Percentiles rank a stretch among this genome's conserved stretches.
phyloP scores from a whole-genome alignment of 2,329 filamentous ascomycete genomes.

The Aspergillus flavus region DNA sequence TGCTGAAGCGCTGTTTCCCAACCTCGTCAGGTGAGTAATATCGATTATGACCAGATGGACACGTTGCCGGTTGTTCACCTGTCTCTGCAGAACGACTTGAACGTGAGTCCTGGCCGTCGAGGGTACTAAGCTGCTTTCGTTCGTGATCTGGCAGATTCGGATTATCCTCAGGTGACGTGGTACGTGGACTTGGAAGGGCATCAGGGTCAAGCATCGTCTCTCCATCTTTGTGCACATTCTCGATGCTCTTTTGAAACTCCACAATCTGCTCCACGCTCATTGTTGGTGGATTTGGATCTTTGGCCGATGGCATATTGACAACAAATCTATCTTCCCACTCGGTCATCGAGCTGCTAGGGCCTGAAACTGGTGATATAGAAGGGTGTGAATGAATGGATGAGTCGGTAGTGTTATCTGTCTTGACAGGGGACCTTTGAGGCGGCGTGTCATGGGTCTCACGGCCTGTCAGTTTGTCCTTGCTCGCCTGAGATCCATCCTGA shows the following conservation, averaged over 20 bases:
- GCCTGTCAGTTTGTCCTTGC: slow-evolving; percentile 40
- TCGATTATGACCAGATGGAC: slow-evolving; percentile 15
- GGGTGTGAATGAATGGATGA: slow-evolving; percentile 32
- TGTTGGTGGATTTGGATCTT: slow-evolving; percentile 43
- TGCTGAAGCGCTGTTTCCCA: slow-evolving; percentile 39
- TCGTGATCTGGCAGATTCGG: slow-evolving; percentile 29
- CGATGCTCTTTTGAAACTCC: slow-evolving; percentile 43
- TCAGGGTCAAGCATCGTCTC: slow-evolving; percentile 36
- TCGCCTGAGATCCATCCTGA: slow-evolving; percentile 35
- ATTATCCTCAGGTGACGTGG: slow-evolving; percentile 31
- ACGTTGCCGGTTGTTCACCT: slow-evolving; percentile 11
- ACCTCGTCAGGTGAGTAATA: slow-evolving; percentile 46
- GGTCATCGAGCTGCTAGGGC: slow-evolving; percentile 32
- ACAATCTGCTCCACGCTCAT: slow-evolving; percentile 44
- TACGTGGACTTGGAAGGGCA: slow-evolving; percentile 35
- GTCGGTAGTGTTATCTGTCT: slow-evolving; percentile 23
- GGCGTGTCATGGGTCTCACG: slow-evolving; percentile 29
- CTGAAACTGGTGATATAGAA: slow-evolving; percentile 35
- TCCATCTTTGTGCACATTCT: slow-evolving; percentile 32
- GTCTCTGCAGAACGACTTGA: slow-evolving; percentile 8
- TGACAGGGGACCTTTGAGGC: slow-evolving; percentile 21
- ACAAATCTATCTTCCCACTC: slow-evolving; percentile 47
- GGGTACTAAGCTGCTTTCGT: slow-evolving; percentile 18
- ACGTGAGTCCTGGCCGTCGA: slow-evolving; percentile 24
- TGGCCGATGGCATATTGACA: slow-evolving; percentile 47